Conservation (phyloP, 345 rosid genomes). For the Citrus reticulata region DNA sequence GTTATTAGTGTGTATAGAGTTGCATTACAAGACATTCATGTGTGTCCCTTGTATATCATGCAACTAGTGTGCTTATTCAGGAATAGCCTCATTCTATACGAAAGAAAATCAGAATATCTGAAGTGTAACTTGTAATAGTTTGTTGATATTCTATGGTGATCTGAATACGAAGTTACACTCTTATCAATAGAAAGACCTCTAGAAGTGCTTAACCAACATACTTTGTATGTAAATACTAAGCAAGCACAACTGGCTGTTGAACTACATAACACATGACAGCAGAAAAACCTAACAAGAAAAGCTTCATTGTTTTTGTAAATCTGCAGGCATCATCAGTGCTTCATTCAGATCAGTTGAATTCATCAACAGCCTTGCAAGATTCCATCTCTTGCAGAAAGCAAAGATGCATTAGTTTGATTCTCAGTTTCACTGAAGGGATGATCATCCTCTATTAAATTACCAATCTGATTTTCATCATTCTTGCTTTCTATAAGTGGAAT, state of each 20-base stretch:
- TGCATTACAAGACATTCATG: background rate
- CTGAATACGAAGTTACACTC: background rate
- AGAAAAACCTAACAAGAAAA: background rate
- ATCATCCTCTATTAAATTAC: constrained; percentile 24
- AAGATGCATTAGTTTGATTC: constrained; percentile 27
- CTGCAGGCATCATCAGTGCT: background rate
- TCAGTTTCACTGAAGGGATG: constrained; percentile 45
- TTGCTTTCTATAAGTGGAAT: constrained; percentile 35
- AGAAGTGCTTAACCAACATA: background rate
- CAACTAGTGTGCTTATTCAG: background rate
- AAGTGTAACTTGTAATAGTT: background rate
- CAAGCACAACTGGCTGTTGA: background rate
- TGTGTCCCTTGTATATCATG: constrained; percentile 7
- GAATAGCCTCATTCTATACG: too few relatives aligned
- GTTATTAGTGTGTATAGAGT: background rate
- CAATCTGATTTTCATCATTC: constrained; percentile 13
- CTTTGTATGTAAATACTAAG: background rate
- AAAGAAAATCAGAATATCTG: background rate
- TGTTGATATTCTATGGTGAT: background rate
- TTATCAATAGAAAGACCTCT: background rate
- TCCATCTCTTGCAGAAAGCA: constrained; percentile 32
- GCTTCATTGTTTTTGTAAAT: background rate
- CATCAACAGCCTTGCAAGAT: constrained; percentile 32
- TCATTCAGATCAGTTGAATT: background rate
- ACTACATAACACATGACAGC: background rate